Base-by-base conservation (phyloP, 495 filamentous ascomycete species). In the Terfezia claveryi region DNA sequence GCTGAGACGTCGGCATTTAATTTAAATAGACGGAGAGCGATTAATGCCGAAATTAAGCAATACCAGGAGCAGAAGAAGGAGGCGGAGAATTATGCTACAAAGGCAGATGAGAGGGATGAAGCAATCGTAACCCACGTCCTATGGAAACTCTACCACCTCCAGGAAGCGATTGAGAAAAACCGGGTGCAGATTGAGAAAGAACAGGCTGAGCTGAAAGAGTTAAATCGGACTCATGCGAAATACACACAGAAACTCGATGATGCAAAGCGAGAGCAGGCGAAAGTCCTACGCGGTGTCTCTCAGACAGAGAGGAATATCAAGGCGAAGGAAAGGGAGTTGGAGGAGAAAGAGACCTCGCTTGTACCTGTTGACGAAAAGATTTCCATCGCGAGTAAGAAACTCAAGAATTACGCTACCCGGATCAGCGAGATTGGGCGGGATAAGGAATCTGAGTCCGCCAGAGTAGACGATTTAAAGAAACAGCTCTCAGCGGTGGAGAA, bases 21-120 rank as follows among this genome's bases (percentile, higher is more conserved):
- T 66, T 78, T 96, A 14, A 81, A 87, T 62, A 77, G 88, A 55
- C 82, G 92, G 12, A 78, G 91, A 60, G 87, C 81, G 23, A 94
- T 96, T 71, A 99, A 99, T 67, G 89, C 86, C 0, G 91, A 99
- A 67, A 89, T 99, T 62, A 94, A 89, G 68, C 85, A 94, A 61
- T 95, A 94, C 62, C 84, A 91, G 58, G 86, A 95, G 65, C 89
- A 96, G 70, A 96, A 99, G 72, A 80, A 82, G 53, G 92, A 95
- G 62, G 89, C 89, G 9, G 91, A 96, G 52, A 87, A 81, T 57
- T 96, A 86, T 63, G 80, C 88, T 44, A 77, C 76, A 50, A 94
- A 94, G 67, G 81, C 80, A 1, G 80, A 89, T 50, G 87, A 96
- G 68, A 76, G 85, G 38, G 89, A 96, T 66, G 78, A 87, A 54